Evolutionary conservation across 2,329 filamentous ascomycete species (phyloP).

Genomic region (Pseudocercospora vitis): DNA sequence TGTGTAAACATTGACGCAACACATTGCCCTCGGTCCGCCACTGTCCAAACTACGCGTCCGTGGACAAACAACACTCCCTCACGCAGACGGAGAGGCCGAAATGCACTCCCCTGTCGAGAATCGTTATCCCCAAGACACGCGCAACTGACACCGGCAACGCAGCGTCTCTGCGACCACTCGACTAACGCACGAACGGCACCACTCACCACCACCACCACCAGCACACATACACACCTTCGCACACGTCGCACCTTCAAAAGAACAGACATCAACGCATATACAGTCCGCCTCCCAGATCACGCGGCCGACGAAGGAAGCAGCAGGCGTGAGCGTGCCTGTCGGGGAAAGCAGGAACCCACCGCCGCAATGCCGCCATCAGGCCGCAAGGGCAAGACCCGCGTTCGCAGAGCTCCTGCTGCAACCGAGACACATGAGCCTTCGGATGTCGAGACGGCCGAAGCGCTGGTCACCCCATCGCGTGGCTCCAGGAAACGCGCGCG

Average conservation of each 20-base stretch:
- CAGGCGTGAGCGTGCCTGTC: background rate
- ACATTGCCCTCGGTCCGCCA: background rate
- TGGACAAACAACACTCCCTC: background rate
- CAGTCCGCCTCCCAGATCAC: background rate
- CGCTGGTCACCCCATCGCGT: conserved; percentile 50
- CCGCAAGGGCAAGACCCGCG: conserved; percentile 38
- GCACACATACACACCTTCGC: background rate
- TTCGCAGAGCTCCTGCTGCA: conserved; percentile 32
- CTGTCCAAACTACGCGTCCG: background rate
- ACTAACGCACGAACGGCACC: background rate
- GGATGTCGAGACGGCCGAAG: conserved; percentile 48
- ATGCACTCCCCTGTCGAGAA: background rate
- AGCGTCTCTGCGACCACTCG: background rate
- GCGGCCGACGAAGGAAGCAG: background rate
- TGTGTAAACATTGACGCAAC: no score
- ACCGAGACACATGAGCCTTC: conserved; percentile 35
- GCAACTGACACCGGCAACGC: conserved; percentile 4
- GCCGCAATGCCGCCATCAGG: conserved; percentile 36
- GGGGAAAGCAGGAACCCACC: background rate
- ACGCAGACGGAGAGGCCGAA: background rate
- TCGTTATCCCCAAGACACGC: conserved; percentile 1
- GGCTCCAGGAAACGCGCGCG: conserved; percentile 48
- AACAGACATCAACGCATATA: background rate
- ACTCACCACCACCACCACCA: background rate
- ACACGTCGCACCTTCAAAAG: background rate